phyloP scores from a whole-genome alignment of 805 yeast genomes.

The Metschnikowia colocasiae region DNA sequence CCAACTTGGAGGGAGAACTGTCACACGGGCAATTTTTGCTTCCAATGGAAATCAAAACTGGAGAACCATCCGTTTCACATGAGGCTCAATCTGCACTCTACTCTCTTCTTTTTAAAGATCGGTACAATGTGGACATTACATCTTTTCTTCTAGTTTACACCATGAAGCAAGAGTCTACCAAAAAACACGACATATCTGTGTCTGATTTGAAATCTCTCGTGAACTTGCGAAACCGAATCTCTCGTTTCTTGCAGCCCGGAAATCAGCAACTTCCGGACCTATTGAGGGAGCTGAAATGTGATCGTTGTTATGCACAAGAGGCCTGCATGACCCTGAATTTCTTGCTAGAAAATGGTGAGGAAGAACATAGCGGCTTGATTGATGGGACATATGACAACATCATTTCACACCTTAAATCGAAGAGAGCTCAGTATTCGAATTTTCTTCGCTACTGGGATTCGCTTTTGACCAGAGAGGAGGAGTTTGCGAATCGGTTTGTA shows the following conservation, averaged over 20 bases:
- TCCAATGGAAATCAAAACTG: constrained; percentile 91
- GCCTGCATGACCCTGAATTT: constrained; percentile 66
- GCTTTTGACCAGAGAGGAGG: constrained; percentile 70
- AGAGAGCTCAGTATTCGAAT: constrained; percentile 37
- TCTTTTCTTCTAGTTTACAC: constrained; percentile 74
- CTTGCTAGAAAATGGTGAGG: constrained; percentile 55
- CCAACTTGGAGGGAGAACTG: constrained; percentile 37
- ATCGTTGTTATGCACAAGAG: constrained; percentile 51
- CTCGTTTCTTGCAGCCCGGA: constrained; percentile 53
- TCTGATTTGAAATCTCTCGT: constrained; percentile 65
- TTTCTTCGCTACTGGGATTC: constrained; percentile 75
- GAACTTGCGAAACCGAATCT: constrained; percentile 67
- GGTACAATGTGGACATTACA: constrained; percentile 66
- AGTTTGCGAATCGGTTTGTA: constrained; percentile 46
- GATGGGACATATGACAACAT: constrained; percentile 44
- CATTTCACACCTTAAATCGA: constrained; percentile 47
- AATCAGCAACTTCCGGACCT: constrained; percentile 52
- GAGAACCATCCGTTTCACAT: constrained; percentile 62
- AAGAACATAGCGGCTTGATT: constrained; percentile 51
- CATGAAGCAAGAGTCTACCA: constrained; percentile 47
- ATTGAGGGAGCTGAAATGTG: constrained; percentile 52
- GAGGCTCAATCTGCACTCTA: constrained; percentile 85
- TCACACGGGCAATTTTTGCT: constrained; percentile 47
- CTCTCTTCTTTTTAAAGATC: constrained; percentile 70
- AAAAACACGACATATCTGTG: constrained; percentile 48